These are phyloP conservation scores for Chalaropsis thielavioides DNA, from an alignment of 2,329 filamentous ascomycete species.

Conservation along the genomic window DNA sequence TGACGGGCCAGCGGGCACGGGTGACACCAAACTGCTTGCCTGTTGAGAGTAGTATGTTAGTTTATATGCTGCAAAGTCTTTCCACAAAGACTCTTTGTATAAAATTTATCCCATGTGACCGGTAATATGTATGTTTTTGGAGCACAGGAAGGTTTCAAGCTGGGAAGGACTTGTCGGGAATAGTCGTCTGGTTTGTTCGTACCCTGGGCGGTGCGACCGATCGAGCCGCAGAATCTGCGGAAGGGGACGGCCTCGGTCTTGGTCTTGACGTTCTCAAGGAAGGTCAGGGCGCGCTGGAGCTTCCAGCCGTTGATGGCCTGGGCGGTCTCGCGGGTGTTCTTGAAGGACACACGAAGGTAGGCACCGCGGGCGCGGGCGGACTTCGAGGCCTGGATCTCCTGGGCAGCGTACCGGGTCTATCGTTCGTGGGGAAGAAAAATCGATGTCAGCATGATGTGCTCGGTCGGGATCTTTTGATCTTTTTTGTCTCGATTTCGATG, in stretches of 20 bases:
- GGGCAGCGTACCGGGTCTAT: conserved; percentile 92
- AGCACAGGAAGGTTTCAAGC: background rate
- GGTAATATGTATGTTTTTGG: background rate
- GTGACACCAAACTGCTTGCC: conserved; percentile 98
- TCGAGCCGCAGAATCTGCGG: conserved; percentile 93
- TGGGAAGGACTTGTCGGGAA: background rate
- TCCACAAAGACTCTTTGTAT: conserved; percentile 21
- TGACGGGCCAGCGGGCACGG: conserved; percentile 97
- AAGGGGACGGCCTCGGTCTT: conserved; percentile 97
- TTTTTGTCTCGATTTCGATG: background rate
- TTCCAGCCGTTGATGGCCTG: conserved; percentile 99
- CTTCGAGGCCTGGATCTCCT: conserved; percentile 74
- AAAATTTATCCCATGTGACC: conserved; percentile 13
- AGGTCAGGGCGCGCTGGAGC: conserved; percentile 82
- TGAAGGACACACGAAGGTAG: conserved; percentile 98
- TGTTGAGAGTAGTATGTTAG: conserved; percentile 27
- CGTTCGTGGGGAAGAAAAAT: conserved; percentile 10
- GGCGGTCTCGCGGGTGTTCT: conserved; percentile 99
- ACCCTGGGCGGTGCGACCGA: conserved; percentile 95
- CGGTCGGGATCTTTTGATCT: background rate
- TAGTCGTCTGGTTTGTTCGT: conserved; percentile 35
- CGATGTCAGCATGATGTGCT: conserved; percentile 8
- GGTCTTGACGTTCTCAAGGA: conserved; percentile 95
- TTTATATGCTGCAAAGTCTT: background rate
- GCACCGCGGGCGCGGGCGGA: conserved; percentile 95